These are phyloP conservation scores for Zarea fungicola DNA, from an alignment of 2,329 filamentous ascomycete species.

Conservation along the genomic window DNA sequence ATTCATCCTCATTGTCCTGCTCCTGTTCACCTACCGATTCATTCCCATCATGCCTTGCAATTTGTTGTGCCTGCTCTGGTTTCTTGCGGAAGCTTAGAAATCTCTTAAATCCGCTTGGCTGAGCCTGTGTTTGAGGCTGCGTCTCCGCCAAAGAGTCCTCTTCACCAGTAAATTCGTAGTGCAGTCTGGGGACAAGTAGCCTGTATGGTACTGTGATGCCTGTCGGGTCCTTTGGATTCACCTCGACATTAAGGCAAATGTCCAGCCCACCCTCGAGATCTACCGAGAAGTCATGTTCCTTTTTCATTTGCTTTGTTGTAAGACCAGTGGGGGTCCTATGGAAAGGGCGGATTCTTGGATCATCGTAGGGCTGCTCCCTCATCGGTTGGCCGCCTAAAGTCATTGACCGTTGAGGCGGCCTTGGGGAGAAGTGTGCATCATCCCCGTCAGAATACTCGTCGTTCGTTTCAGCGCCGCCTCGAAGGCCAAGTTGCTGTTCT, in stretches of 20 bases:
- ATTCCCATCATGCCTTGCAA: neutral
- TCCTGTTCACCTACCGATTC: conserved; percentile 5
- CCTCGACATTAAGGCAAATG: conserved; percentile 83
- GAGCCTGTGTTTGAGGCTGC: conserved; percentile 7
- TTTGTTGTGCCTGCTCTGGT: conserved; percentile 11
- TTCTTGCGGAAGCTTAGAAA: conserved; percentile 41
- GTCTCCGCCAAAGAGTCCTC: conserved; percentile 27
- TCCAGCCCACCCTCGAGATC: conserved; percentile 81
- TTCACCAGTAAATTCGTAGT: conserved; percentile 48
- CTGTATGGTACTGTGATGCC: conserved; percentile 87
- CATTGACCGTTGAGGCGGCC: conserved; percentile 27
- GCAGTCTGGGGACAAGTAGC: conserved; percentile 74
- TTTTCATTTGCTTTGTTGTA: conserved; percentile 55
- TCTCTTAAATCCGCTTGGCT: conserved; percentile 37
- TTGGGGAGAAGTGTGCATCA: conserved; percentile 51
- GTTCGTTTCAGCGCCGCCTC: conserved; percentile 34
- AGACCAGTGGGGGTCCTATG: conserved; percentile 67
- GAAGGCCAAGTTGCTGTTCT: conserved; percentile 25
- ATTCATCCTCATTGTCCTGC: conserved; percentile 18
- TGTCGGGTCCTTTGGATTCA: conserved; percentile 76
- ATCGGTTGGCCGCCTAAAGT: conserved; percentile 24
- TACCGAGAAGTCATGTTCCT: conserved; percentile 52
- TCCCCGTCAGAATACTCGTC: conserved; percentile 52
- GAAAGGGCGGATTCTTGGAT: conserved; percentile 39
- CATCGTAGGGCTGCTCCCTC: conserved; percentile 14